A percentile compares a stretch with the other conserved stretches of the same genome.
These are phyloP conservation scores for Agastache rugosa DNA, from an alignment of 257 asterid species.

Conservation along the genomic window DNA sequence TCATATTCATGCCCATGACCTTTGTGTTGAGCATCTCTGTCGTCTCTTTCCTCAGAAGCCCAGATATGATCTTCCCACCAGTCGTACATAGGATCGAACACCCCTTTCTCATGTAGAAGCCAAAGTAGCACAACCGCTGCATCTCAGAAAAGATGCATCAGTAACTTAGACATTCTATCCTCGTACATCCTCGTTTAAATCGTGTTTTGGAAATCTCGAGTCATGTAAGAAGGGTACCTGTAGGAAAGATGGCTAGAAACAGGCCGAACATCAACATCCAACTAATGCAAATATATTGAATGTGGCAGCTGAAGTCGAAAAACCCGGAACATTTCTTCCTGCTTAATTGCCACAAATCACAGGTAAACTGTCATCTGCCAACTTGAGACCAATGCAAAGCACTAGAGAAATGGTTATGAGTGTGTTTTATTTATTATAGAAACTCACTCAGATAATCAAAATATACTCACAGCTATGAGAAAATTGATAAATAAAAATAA, in stretches of 20 bases:
- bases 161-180: neutral
- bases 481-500: no score
- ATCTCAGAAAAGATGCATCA: conserved; percentile 33
- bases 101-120: conserved; percentile 87
- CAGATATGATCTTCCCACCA: conserved; percentile 96
- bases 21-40: conserved; percentile 44
- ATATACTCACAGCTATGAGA: no score
- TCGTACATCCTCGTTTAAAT: no score
- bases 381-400: neutral
- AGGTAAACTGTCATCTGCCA: conserved; percentile 20
- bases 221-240: conserved; percentile 53
- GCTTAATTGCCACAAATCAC: conserved; percentile 38
- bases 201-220: neutral
- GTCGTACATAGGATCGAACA: conserved; percentile 87
- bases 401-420: neutral
- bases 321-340: conserved; percentile 81
- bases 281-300: conserved; percentile 82
- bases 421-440: no score
- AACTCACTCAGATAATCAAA: no score
- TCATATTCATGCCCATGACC: conserved; percentile 52
- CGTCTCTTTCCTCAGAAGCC: conserved; percentile 42
- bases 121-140: conserved; percentile 76
- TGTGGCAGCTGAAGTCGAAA: conserved; percentile 88
- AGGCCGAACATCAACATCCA: conserved; percentile 85
- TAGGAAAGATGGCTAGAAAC: conserved; percentile 77